phyloP scores from a whole-genome alignment of 495 filamentous ascomycete species.

The Aspergillus conjunctus region DNA sequence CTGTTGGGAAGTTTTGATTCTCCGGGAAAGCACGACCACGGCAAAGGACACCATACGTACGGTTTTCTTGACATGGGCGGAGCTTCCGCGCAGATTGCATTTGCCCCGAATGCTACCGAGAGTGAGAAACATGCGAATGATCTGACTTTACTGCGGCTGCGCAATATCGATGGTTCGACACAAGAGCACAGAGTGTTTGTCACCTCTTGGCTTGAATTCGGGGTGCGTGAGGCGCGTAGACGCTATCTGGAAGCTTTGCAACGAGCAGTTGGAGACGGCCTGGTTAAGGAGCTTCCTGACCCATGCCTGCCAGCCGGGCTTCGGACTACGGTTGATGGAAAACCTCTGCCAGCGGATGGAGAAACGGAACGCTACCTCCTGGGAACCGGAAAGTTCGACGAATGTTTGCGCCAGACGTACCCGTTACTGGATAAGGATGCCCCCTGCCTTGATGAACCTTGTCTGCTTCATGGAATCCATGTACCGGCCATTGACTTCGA shows the following conservation, averaged over 20 bases:
- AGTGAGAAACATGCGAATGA: slow-evolving; percentile 88
- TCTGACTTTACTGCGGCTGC: slow-evolving; percentile 79
- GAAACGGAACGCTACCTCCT: slow-evolving; percentile 56
- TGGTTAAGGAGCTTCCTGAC: slow-evolving; percentile 73
- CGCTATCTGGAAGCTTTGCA: slow-evolving; percentile 75
- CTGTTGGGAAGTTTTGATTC: slow-evolving; percentile 88
- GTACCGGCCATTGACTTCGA: slow-evolving; percentile 96
- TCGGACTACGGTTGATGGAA: slow-evolving; percentile 62
- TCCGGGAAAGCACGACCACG: slow-evolving; percentile 71
- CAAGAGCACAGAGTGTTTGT: slow-evolving; percentile 89
- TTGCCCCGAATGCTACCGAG: slow-evolving; percentile 92
- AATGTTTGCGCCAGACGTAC: slow-evolving; percentile 79
- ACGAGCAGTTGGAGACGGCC: slow-evolving; percentile 54
- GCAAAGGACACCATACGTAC: slow-evolving; percentile 92
- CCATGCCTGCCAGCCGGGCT: slow-evolving; percentile 86
- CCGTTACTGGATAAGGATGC: slow-evolving; percentile 89
- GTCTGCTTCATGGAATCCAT: slow-evolving; percentile 84
- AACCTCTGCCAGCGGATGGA: slow-evolving; percentile 36
- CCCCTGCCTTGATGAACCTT: slow-evolving; percentile 80
- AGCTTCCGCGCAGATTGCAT: slow-evolving; percentile 95
- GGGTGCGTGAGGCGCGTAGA: slow-evolving; percentile 84
- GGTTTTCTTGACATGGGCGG: slow-evolving; percentile 99
- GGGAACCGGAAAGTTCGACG: slow-evolving; percentile 83
- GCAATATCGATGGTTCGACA: slow-evolving; percentile 73
- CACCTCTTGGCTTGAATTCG: slow-evolving; percentile 95